These are phyloP conservation scores for Leccinum boreale DNA, from an alignment of 768 basidiomycete species.

Conservation along the genomic window DNA sequence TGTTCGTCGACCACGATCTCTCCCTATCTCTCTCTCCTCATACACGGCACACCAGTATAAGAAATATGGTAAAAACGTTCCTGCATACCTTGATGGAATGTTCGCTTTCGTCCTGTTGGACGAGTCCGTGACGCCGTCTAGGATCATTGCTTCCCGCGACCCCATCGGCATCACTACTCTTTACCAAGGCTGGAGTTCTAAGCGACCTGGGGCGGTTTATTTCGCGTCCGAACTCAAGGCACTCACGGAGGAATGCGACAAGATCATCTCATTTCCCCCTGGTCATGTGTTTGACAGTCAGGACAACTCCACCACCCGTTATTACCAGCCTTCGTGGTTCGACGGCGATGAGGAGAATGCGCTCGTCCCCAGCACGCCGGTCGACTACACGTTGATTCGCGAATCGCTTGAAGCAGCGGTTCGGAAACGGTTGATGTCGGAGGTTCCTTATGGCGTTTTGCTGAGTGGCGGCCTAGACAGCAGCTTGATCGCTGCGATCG, in stretches of 20 bases:
- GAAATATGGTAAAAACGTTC: conserved; percentile 74
- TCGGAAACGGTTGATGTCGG: conserved; percentile 93
- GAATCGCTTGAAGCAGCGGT: conserved; percentile 89
- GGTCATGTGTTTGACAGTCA: conserved; percentile 93
- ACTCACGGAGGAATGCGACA: conserved; percentile 87
- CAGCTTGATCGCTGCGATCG: conserved; percentile 93
- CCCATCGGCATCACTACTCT: conserved; percentile 98
- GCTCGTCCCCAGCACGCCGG: conserved; percentile 52
- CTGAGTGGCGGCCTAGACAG: conserved; percentile 95
- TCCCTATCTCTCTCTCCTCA: not conserved
- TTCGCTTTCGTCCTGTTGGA: conserved; percentile 97
- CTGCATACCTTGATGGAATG: conserved; percentile 90
- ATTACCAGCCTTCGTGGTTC: conserved; percentile 91
- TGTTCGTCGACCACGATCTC: conserved; percentile 19
- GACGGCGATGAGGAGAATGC: conserved; percentile 68
- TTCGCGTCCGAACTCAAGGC: conserved; percentile 98
- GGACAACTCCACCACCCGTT: conserved; percentile 74
- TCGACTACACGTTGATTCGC: conserved; percentile 68
- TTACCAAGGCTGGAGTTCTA: conserved; percentile 93
- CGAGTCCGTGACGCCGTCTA: conserved; percentile 83
- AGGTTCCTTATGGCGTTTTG: conserved; percentile 97
- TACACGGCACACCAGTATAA: conserved; percentile 56
- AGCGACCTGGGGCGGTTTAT: conserved; percentile 76
- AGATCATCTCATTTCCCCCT: conserved; percentile 93
- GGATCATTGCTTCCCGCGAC: conserved; percentile 94